These are phyloP conservation scores for Talaromyces sp. DNA, from an alignment of 2,329 filamentous ascomycete genomes.

Conservation along the genomic window DNA sequence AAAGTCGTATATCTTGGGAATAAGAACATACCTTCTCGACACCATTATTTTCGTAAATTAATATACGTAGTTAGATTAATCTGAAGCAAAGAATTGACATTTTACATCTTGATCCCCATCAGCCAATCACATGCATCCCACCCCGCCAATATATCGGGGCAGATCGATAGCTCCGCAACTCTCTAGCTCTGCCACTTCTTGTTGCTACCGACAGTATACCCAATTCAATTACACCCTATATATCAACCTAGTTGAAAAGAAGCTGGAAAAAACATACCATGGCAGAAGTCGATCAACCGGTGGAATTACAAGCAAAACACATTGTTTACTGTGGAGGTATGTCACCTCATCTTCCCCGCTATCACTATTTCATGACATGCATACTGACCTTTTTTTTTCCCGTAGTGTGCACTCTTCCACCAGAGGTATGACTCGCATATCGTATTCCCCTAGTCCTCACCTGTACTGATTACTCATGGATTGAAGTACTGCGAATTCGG, in stretches of 20 bases:
- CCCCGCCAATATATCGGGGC: not conserved
- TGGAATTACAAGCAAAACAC: constrained; percentile 48
- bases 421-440: constrained; percentile 50
- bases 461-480: not conserved
- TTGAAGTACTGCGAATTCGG: constrained; percentile 97
- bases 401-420: constrained; percentile 59
- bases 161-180: not conserved
- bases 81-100: not conserved
- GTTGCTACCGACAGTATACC: not conserved
- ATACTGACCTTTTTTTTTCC: constrained; percentile 3
- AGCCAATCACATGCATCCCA: not conserved
- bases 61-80: not conserved
- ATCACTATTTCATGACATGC: constrained; percentile 6
- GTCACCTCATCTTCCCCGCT: not conserved
- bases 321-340: constrained; percentile 51
- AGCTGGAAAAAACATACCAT: constrained; percentile 18
- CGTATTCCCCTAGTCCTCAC: too few relatives aligned
- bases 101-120: not conserved
- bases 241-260: not conserved
- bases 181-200: not conserved
- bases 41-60: not conserved
- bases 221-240: not conserved
- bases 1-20: too few relatives aligned
- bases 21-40: too few relatives aligned
- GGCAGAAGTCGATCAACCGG: constrained; percentile 33